Conservation (phyloP, 208 protist species). For the Trypanosoma boissoni region DNA sequence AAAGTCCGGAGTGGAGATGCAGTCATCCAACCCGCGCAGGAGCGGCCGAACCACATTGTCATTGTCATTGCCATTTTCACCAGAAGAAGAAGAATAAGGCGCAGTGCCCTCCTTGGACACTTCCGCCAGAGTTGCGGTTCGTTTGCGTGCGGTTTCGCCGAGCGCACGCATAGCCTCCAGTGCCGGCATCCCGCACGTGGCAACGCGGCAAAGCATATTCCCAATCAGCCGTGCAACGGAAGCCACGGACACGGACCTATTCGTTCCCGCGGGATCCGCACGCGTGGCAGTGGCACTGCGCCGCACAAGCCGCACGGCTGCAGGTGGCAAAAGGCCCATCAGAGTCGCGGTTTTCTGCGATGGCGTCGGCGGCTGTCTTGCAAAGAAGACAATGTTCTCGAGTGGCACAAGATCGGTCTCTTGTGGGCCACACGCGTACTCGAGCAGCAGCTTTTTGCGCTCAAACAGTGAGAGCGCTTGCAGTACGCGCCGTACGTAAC, state of each 20-base stretch:
- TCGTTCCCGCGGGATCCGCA: slow-evolving; percentile 14
- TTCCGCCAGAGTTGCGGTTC: too few relatives aligned
- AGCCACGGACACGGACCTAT: slow-evolving; percentile 15
- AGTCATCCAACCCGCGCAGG: not conserved
- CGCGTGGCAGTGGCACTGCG: slow-evolving; percentile 25
- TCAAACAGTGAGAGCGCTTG: slow-evolving; percentile 52
- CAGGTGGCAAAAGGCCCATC: slow-evolving; percentile 44
- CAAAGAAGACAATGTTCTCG: slow-evolving; percentile 35
- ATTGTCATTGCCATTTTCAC: too few relatives aligned
- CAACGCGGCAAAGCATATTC: slow-evolving; percentile 37
- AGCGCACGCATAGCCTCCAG: slow-evolving; percentile 48
- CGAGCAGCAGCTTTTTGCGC: slow-evolving; percentile 39
- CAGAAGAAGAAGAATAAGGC: too few relatives aligned
- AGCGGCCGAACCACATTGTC: not conserved
- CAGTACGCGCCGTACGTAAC: slow-evolving; percentile 38
- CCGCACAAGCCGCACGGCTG: slow-evolving; percentile 57
- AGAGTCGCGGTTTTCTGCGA: slow-evolving; percentile 24
- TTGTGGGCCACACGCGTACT: slow-evolving; percentile 51
- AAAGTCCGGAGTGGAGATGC: not conserved
- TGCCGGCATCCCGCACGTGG: slow-evolving; percentile 28
- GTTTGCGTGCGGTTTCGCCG: slow-evolving; percentile 44
- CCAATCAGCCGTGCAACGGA: slow-evolving; percentile 47
- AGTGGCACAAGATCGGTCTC: slow-evolving; percentile 51
- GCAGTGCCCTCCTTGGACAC: too few relatives aligned
- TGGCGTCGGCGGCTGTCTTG: slow-evolving; percentile 10